Conservation (phyloP, 2,329 filamentous ascomycete species). For the Neonectria faginata region DNA sequence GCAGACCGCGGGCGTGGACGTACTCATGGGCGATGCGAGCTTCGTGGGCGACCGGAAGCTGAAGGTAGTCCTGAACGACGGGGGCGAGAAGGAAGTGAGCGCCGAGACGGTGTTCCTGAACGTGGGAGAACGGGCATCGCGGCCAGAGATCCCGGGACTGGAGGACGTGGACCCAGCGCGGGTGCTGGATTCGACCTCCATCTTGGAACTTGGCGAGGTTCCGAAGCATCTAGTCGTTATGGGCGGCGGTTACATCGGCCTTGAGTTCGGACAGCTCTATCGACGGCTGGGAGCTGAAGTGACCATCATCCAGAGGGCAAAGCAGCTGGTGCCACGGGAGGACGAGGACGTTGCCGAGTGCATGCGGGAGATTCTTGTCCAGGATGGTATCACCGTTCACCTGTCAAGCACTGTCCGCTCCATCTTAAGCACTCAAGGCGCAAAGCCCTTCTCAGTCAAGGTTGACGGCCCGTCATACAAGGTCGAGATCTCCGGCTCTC, state of each 20-base stretch:
- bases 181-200: constrained; percentile 60
- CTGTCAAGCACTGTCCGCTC: constrained; percentile 50
- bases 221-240: constrained; percentile 62
- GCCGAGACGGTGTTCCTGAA: constrained; percentile 60
- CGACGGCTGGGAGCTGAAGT: constrained; percentile 61
- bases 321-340: constrained; percentile 58
- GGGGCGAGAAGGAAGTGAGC: constrained; percentile 49
- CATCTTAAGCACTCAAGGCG: constrained; percentile 34
- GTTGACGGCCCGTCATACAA: constrained; percentile 39
- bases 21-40: constrained; percentile 58
- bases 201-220: constrained; percentile 59
- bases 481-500: constrained; percentile 53
- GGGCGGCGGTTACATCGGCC: constrained; percentile 65
- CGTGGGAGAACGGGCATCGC: constrained; percentile 56
- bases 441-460: constrained; percentile 35
- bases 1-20: constrained; percentile 55
- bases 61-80: constrained; percentile 48
- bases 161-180: constrained; percentile 49
- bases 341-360: constrained; percentile 60
- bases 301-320: constrained; percentile 58
- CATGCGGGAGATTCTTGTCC: constrained; percentile 56
- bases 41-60: constrained; percentile 57
- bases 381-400: constrained; percentile 60
- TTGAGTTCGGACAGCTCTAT: constrained; percentile 67
- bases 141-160: constrained; percentile 53